phyloP scores from a whole-genome alignment of 2,329 filamentous ascomycete species.

The Hypoxylon sp. region DNA sequence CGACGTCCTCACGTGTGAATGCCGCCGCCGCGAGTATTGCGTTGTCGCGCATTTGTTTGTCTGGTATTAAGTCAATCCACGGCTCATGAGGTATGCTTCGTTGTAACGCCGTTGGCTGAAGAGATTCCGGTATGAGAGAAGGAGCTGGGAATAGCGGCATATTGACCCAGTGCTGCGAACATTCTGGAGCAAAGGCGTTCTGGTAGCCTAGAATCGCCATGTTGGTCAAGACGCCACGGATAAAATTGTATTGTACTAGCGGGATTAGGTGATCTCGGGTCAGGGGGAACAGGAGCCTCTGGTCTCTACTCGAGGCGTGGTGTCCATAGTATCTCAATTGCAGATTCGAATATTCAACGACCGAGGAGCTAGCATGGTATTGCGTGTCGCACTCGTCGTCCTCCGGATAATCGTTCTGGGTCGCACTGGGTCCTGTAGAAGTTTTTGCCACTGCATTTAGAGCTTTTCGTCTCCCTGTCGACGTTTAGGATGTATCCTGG shows the following conservation, averaged over 20 bases:
- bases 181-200: constrained; percentile 33
- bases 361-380: neutral
- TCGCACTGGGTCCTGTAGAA: neutral
- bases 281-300: constrained; percentile 41
- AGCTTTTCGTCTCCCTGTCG: constrained; percentile 36
- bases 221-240: constrained; percentile 53
- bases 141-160: constrained; percentile 42
- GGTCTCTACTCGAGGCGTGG: neutral
- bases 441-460: constrained; percentile 1
- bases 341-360: constrained; percentile 1
- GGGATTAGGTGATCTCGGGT: constrained; percentile 52
- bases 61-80: constrained; percentile 45
- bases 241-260: constrained; percentile 55
- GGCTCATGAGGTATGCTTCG: constrained; percentile 42
- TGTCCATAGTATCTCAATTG: neutral
- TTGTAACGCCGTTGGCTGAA: constrained; percentile 46
- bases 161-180: constrained; percentile 28
- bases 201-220: constrained; percentile 48
- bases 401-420: neutral
- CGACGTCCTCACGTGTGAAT: constrained; percentile 35
- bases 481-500: constrained; percentile 8
- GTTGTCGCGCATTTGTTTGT: constrained; percentile 44
- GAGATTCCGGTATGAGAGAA: constrained; percentile 39
- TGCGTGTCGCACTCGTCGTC: neutral
- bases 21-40: constrained; percentile 31